phyloP scores from a whole-genome alignment of 2,329 filamentous ascomycete genomes.

The Colletotrichum tropicicola region DNA sequence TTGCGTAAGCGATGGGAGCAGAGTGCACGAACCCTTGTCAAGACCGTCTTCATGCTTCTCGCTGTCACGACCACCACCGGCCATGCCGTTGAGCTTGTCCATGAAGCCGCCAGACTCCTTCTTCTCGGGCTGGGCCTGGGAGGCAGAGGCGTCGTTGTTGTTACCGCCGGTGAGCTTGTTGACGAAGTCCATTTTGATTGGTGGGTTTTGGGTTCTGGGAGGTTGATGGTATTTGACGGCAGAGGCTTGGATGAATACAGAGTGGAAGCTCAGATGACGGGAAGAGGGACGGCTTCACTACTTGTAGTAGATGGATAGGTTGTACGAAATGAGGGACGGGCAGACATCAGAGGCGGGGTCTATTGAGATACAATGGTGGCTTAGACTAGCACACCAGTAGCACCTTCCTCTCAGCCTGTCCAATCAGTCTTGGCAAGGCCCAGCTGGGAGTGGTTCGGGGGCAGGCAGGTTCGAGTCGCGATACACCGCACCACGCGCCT shows the following conservation, averaged over 20 bases:
- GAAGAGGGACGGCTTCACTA: slow-evolving; percentile 22
- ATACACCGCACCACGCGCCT: too few species aligned
- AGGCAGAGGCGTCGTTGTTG: slow-evolving; percentile 33
- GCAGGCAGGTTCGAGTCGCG: too few species aligned
- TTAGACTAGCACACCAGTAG: slow-evolving; percentile 12
- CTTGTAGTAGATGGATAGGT: slow-evolving; percentile 21
- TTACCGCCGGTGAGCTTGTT: slow-evolving; percentile 59
- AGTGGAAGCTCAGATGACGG: neutral
- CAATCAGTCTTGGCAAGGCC: slow-evolving; percentile 15
- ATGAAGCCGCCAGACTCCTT: slow-evolving; percentile 64
- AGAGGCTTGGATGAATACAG: neutral
- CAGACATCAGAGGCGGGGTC: slow-evolving; percentile 26
- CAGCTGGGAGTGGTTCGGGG: neutral
- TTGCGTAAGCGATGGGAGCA: too few species aligned
- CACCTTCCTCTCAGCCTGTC: neutral
- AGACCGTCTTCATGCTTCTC: slow-evolving; percentile 87
- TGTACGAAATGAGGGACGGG: neutral
- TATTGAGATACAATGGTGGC: slow-evolving; percentile 15
- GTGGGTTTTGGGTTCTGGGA: neutral
- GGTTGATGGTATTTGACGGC: neutral
- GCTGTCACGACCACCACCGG: slow-evolving; percentile 76
- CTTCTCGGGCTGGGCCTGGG: slow-evolving; percentile 37
- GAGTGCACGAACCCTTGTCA: slow-evolving; percentile 72
- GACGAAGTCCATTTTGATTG: slow-evolving; percentile 62
- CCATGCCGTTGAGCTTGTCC: slow-evolving; percentile 75